phyloP scores from a whole-genome alignment of 2,329 filamentous ascomycete species.

The Scopulariopsis brevicaulis region DNA sequence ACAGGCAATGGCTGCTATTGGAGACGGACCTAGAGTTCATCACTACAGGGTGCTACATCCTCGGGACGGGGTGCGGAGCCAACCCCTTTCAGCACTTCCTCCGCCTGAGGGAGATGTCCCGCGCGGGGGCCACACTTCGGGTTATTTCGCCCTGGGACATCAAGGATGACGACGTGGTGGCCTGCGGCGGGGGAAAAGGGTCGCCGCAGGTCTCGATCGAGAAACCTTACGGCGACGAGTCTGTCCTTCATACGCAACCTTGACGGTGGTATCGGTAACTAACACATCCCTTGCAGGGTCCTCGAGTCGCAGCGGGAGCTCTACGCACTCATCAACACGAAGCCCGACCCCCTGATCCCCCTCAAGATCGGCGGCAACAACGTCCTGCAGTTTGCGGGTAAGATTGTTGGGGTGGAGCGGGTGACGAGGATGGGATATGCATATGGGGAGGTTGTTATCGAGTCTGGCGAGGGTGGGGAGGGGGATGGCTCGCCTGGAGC shows the following conservation, averaged over 20 bases:
- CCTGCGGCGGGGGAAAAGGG: constrained; percentile 44
- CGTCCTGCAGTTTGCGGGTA: too few relatives aligned
- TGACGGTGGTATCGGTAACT: constrained; percentile 13
- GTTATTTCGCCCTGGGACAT: constrained; percentile 40
- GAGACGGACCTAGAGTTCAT: constrained; percentile 48
- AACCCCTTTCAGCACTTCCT: constrained; percentile 40
- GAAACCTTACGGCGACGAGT: constrained; percentile 47
- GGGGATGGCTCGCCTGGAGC: constrained; percentile 36
- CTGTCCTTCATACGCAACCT: constrained; percentile 46
- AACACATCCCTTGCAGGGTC: constrained; percentile 24
- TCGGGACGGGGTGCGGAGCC: constrained; percentile 50
- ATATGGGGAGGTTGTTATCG: too few relatives aligned
- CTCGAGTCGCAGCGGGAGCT: constrained; percentile 38
- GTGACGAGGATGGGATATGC: too few relatives aligned
- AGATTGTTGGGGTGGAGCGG: too few relatives aligned
- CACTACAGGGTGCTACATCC: constrained; percentile 45
- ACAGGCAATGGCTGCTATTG: constrained; percentile 43
- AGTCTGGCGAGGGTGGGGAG: constrained; percentile 48
- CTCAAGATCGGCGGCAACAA: constrained; percentile 59
- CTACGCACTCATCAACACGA: constrained; percentile 33
- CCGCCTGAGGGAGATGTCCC: constrained; percentile 36
- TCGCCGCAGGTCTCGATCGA: constrained; percentile 52
- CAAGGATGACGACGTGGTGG: constrained; percentile 36
- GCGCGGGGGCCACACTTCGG: constrained; percentile 34
- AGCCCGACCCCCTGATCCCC: constrained; percentile 43